Conservation (phyloP, 495 filamentous ascomycete genomes). For the Lepraria neglecta region DNA sequence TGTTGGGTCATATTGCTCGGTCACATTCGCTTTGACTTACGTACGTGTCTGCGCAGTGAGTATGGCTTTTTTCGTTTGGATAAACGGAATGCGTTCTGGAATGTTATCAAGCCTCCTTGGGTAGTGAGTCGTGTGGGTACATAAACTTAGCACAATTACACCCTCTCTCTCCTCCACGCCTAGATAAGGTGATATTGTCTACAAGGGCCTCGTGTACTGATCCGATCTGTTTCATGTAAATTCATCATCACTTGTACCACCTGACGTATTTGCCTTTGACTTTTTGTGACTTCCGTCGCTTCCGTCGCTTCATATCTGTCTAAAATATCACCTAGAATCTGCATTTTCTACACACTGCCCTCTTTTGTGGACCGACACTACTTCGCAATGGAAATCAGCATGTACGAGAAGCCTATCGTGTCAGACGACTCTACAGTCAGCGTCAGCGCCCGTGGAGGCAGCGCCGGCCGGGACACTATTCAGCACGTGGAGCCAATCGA, state of each 20-base stretch:
- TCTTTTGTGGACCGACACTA: too few relatives aligned
- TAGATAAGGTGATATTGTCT: not conserved
- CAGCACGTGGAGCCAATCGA: constrained; percentile 18
- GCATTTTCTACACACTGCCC: not conserved
- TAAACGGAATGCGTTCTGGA: constrained; percentile 12
- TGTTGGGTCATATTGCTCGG: not conserved
- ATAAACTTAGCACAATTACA: not conserved
- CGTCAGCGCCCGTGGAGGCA: constrained; percentile 6
- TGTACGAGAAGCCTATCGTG: constrained; percentile 12
- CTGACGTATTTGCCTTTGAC: not conserved
- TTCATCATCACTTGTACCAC: not conserved
- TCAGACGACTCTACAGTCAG: constrained; percentile 12
- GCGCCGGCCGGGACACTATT: constrained; percentile 10
- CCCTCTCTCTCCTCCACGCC: not conserved
- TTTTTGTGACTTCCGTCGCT: too few relatives aligned
- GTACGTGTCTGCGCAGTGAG: not conserved
- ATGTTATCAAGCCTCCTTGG: constrained; percentile 19
- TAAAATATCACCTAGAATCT: not conserved
- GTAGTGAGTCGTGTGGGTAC: not conserved
- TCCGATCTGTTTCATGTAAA: not conserved
- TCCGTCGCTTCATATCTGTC: not conserved
- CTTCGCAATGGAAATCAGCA: constrained; percentile 11
- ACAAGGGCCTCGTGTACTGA: not conserved
- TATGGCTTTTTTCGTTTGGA: not conserved
- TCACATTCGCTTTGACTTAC: constrained; percentile 4